Percentiles rank a stretch among this genome's conserved stretches.
These are phyloP conservation scores for Arabis hirsuta DNA, from an alignment of 345 rosid species.

Conservation along the genomic window DNA sequence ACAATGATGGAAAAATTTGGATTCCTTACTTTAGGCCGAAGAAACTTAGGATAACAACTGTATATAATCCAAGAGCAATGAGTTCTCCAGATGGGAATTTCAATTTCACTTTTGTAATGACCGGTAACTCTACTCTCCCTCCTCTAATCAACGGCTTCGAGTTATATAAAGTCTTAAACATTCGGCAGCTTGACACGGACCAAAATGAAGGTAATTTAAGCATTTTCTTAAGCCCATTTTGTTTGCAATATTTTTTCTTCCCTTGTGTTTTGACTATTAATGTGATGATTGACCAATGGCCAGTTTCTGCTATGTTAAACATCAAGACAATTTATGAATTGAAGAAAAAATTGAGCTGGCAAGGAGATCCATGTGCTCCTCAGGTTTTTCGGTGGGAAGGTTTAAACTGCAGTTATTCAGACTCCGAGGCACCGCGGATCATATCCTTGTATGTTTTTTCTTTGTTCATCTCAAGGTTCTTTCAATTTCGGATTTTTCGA, in stretches of 20 bases:
- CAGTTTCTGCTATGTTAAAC: conserved; percentile 44
- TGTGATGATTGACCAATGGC: neutral
- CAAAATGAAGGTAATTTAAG: conserved; percentile 35
- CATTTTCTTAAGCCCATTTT: neutral
- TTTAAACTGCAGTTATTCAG: conserved; percentile 43
- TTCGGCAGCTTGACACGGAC: conserved; percentile 27
- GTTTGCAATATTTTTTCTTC: no score
- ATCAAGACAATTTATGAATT: conserved; percentile 50
- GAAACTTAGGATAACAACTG: conserved; percentile 22
- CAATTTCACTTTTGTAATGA: conserved; percentile 30
- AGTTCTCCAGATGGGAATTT: neutral
- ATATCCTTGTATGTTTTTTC: conserved; percentile 53
- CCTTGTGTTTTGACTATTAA: neutral
- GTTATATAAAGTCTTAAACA: conserved; percentile 37
- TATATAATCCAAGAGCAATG: neutral
- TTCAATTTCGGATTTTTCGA: neutral
- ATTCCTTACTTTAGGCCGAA: no score
- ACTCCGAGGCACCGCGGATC: conserved; percentile 35
- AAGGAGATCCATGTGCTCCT: conserved; percentile 60
- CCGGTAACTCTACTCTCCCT: conserved; percentile 44
- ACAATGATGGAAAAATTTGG: conserved; percentile 27
- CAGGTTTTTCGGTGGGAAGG: conserved; percentile 45
- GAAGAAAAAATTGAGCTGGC: conserved; percentile 44
- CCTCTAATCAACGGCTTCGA: conserved; percentile 50
- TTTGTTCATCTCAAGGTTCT: conserved; percentile 4